These are phyloP conservation scores for Cylindrotheca fusiformis DNA, from an alignment of 108 stramenopile species.

Conservation along the genomic window DNA sequence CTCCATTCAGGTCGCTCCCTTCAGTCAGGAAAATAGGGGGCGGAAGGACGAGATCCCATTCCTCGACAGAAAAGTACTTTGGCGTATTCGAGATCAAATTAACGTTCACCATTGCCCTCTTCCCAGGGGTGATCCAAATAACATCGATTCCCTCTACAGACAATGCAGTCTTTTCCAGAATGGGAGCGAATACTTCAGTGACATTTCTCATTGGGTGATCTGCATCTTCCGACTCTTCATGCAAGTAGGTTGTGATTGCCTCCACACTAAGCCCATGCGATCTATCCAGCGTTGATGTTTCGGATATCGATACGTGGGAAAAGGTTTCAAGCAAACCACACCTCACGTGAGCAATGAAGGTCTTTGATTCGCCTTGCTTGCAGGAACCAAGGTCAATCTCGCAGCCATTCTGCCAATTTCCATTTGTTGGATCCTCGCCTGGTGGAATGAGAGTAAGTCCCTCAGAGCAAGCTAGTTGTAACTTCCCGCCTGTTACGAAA, in stretches of 20 bases:
- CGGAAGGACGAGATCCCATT: conserved; percentile 56
- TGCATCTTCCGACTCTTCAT: conserved; percentile 29
- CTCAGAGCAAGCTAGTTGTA: conserved; percentile 56
- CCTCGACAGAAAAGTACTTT: conserved; percentile 55
- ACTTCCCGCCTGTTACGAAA: conserved; percentile 50
- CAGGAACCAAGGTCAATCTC: conserved; percentile 38
- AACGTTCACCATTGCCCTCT: conserved; percentile 50
- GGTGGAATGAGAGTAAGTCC: conserved; percentile 45
- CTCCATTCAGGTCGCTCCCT: conserved; percentile 52
- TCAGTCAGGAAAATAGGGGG: conserved; percentile 27
- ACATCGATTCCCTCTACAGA: conserved; percentile 51
- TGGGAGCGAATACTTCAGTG: conserved; percentile 59
- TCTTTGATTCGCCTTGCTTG: conserved; percentile 43
- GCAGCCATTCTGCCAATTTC: conserved; percentile 55
- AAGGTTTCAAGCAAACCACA: conserved; percentile 43
- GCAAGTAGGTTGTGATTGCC: conserved; percentile 51
- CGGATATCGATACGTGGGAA: background rate
- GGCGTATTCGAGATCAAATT: conserved; percentile 64
- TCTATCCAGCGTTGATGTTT: background rate
- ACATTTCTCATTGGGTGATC: conserved; percentile 54
- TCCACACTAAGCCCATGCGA: conserved; percentile 50
- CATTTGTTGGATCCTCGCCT: conserved; percentile 37
- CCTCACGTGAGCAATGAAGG: conserved; percentile 52
- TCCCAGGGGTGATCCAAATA: conserved; percentile 27
- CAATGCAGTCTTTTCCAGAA: conserved; percentile 61